Conservation (phyloP, 805 yeast genomes). For the Isabelozyma heimii region DNA sequence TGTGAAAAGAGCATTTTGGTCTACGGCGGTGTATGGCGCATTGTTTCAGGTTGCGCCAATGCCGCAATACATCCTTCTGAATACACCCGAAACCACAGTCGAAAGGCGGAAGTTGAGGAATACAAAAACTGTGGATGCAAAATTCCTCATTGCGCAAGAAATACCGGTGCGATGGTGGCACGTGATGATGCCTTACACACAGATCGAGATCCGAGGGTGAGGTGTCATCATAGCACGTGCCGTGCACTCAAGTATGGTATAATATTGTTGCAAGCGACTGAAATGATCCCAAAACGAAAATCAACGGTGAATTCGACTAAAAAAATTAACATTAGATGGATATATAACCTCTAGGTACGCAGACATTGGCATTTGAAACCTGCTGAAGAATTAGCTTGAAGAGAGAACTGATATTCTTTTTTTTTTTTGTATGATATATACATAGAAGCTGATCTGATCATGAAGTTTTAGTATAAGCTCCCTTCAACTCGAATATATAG, state of each 20-base stretch:
- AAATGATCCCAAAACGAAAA: neutral
- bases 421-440: too few relatives aligned
- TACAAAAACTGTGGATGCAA: neutral
- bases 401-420: neutral
- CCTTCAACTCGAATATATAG: neutral
- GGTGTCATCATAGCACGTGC: neutral
- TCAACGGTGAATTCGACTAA: neutral
- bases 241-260: neutral
- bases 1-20: too few relatives aligned
- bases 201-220: neutral
- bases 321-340: neutral
- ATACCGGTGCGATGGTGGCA: neutral
- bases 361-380: too few relatives aligned
- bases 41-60: too few relatives aligned
- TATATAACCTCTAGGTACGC: neutral
- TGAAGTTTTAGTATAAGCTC: neutral
- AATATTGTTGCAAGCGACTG: neutral
- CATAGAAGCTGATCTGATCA: neutral
- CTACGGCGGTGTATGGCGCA: too few relatives aligned
- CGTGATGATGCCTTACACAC: neutral
- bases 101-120: neutral
- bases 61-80: neutral
- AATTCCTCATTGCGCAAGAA: neutral
- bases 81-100: neutral
- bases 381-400: neutral